Percentiles rank a stretch among this genome's conserved stretches.
Evolutionary conservation across 1,139 yeast species (phyloP).

Genomic region (Lodderomyces theae): DNA sequence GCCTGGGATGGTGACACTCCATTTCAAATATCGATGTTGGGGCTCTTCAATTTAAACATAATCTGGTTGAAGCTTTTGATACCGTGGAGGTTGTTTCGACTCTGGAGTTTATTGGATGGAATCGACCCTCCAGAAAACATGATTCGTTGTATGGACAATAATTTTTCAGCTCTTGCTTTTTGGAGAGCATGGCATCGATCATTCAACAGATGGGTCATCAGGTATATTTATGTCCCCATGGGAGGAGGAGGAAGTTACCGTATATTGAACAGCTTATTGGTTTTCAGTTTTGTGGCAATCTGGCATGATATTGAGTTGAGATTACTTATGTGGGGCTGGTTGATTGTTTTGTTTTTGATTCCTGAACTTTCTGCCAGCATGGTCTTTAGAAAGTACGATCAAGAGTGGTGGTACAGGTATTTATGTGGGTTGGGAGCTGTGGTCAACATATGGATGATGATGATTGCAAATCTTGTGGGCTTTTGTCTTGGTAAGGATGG

Average conservation of each 20-base stretch:
- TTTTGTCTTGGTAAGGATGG: conserved; percentile 93
- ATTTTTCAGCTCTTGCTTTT: conserved; percentile 86
- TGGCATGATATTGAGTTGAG: conserved; percentile 97
- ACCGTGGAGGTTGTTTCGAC: conserved; percentile 93
- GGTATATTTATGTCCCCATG: conserved; percentile 81
- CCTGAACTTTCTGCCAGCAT: conserved; percentile 78
- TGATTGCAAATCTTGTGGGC: conserved; percentile 93
- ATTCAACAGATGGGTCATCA: conserved; percentile 82
- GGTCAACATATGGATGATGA: conserved; percentile 93
- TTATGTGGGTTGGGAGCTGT: conserved; percentile 87
- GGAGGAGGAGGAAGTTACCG: conserved; percentile 75
- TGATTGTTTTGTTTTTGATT: conserved; percentile 78
- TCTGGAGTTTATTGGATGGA: conserved; percentile 89
- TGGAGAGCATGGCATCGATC: conserved; percentile 99
- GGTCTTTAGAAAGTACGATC: conserved; percentile 38
- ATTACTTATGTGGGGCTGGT: conserved; percentile 93
- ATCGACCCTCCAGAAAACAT: conserved; percentile 97
- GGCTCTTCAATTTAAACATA: conserved; percentile 81
- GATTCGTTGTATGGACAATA: conserved; percentile 94
- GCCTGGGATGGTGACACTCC: conserved; percentile 93
- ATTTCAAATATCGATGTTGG: conserved; percentile 92
- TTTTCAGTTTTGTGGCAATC: conserved; percentile 94
- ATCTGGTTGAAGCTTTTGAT: conserved; percentile 90
- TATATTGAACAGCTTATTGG: conserved; percentile 72
- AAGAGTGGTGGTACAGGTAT: conserved; percentile 74